Conservation (phyloP, 768 basidiomycete species). For the Tulasnella sp. region DNA sequence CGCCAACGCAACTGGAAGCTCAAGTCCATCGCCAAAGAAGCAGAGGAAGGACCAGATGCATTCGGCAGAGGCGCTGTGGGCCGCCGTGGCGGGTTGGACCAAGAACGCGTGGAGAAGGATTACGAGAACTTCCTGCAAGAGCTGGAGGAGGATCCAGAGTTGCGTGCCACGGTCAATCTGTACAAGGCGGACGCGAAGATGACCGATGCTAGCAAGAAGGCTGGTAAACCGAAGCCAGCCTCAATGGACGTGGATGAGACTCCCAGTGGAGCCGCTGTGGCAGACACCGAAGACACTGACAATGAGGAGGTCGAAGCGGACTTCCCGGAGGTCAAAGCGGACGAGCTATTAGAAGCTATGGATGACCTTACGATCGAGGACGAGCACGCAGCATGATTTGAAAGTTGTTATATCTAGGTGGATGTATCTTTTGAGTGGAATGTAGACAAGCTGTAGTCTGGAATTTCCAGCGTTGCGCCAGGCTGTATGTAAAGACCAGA, state of each 20-base stretch:
- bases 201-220: conserved; percentile 36
- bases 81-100: conserved; percentile 81
- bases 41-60: conserved; percentile 49
- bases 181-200: conserved; percentile 65
- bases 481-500: no score
- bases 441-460: background rate
- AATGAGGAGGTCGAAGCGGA: conserved; percentile 68
- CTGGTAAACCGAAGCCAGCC: conserved; percentile 43
- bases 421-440: background rate
- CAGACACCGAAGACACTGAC: conserved; percentile 34
- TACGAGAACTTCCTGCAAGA: conserved; percentile 95
- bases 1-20: conserved; percentile 82
- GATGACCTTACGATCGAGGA: conserved; percentile 81
- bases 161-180: conserved; percentile 79
- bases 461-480: background rate
- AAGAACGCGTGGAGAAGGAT: conserved; percentile 91
- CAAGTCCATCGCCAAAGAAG: conserved; percentile 88
- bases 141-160: conserved; percentile 89
- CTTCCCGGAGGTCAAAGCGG: conserved; percentile 81
- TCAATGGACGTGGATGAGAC: conserved; percentile 64
- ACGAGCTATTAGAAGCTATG: conserved; percentile 86
- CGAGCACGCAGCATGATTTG: conserved; percentile 30
- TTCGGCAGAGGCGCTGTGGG: conserved; percentile 79
- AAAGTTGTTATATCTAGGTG: background rate
- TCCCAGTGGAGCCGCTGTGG: conserved; percentile 31